Conservation (phyloP, 169 alveolate species). For the Perkinsus olseni region DNA sequence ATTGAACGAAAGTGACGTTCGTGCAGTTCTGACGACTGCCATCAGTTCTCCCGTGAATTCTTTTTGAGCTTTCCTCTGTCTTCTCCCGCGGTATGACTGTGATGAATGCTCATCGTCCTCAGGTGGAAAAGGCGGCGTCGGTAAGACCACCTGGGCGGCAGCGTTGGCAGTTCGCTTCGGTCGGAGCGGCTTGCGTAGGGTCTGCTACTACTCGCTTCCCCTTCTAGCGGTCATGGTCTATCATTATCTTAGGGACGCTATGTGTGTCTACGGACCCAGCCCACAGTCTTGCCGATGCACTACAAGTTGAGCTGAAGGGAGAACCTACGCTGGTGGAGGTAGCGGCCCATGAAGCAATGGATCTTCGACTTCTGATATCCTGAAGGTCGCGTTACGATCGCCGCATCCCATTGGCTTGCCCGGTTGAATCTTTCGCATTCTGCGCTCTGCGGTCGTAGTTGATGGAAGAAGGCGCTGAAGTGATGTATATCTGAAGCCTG, state of each 20-base stretch:
- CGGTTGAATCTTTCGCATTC: no score
- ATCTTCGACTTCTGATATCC: not conserved
- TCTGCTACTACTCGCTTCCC: no score
- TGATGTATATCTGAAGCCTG: no score
- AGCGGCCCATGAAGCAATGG: not conserved
- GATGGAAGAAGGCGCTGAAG: no score
- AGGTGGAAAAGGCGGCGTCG: conserved; percentile 7
- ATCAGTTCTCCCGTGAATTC: no score
- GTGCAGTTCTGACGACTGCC: no score
- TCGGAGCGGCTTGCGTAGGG: not conserved
- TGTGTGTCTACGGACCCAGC: not conserved
- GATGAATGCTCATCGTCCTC: no score
- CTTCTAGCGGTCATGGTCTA: not conserved
- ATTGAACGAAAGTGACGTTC: no score
- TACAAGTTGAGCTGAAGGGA: not conserved
- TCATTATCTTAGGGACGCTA: not conserved
- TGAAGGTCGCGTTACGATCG: not conserved
- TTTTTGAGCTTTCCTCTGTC: no score
- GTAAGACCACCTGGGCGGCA: not conserved
- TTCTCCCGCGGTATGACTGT: no score
- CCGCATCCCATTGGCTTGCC: no score
- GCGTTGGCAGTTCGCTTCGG: not conserved
- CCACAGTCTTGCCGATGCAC: not conserved
- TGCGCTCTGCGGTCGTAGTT: no score
- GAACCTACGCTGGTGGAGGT: not conserved